Conservation (phyloP, 2,329 filamentous ascomycete species). For the Bipolaris sorokiniana region DNA sequence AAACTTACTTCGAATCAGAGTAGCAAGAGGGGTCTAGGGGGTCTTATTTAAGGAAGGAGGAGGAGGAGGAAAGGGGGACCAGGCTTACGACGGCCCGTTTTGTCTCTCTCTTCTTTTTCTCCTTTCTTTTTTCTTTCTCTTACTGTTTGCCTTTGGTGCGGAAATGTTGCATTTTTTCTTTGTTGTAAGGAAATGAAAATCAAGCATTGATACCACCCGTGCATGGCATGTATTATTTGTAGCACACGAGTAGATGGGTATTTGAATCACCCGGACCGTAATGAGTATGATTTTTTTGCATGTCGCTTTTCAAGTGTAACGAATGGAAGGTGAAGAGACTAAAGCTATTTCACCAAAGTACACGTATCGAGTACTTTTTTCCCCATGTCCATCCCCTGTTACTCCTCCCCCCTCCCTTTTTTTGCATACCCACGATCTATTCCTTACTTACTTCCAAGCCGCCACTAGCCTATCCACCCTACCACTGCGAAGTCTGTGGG, state of each 20-base stretch:
- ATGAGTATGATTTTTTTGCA: neutral
- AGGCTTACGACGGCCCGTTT: neutral
- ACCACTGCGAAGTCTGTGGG: slow-evolving; percentile 6
- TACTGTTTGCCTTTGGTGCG: neutral
- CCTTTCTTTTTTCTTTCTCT: neutral
- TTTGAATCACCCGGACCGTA: neutral
- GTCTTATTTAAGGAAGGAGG: neutral
- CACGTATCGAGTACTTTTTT: too few species aligned
- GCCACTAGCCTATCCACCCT: neutral
- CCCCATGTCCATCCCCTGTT: too few species aligned
- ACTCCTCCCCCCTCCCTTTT: too few species aligned
- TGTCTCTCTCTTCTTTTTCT: too few species aligned
- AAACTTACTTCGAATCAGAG: slow-evolving; percentile 26
- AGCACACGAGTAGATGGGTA: neutral
- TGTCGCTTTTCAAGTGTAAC: too few species aligned
- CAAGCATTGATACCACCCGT: slow-evolving; percentile 6
- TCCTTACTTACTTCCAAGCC: neutral
- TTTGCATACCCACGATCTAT: neutral
- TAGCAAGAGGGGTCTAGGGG: slow-evolving; percentile 9
- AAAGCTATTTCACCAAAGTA: too few species aligned
- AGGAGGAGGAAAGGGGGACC: too few species aligned
- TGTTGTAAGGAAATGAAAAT: neutral
- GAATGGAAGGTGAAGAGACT: too few species aligned
- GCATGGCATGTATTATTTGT: neutral
- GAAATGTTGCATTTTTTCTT: neutral